A percentile compares a stretch with the other conserved stretches of the same genome.
Evolutionary conservation across 495 filamentous ascomycete species (phyloP).

Genomic region (Jackrogersella multiformis): DNA sequence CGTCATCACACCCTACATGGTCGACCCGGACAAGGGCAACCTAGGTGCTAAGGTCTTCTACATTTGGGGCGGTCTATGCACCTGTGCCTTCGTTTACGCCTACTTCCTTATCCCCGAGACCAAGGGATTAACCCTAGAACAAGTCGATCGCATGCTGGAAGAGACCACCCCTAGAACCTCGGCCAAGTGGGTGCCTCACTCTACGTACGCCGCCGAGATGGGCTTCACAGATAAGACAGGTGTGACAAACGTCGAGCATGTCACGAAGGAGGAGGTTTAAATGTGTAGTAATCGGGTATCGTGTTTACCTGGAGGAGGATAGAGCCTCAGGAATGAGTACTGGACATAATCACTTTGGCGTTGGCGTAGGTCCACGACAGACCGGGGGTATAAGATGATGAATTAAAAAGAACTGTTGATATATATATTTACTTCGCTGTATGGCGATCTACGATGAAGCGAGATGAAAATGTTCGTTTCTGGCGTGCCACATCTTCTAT

Average conservation of each 20-base stretch:
- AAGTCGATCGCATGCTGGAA: constrained; percentile 91
- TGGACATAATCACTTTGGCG: constrained; percentile 10
- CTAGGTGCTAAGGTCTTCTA: constrained; percentile 80
- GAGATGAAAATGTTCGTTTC: not conserved
- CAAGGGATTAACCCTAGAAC: constrained; percentile 87
- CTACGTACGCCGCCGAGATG: constrained; percentile 74
- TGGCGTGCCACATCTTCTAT: not conserved
- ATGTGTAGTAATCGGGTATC: not conserved
- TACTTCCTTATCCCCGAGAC: constrained; percentile 87
- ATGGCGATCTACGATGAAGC: not conserved
- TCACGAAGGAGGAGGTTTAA: constrained; percentile 32
- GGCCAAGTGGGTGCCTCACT: constrained; percentile 73
- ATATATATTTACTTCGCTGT: not conserved
- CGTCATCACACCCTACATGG: constrained; percentile 85
- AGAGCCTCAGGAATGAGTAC: not conserved
- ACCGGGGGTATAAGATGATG: not conserved
- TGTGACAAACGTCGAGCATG: constrained; percentile 17
- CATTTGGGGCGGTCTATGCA: constrained; percentile 78
- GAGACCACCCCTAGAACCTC: constrained; percentile 78
- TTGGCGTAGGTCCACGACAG: constrained; percentile 3
- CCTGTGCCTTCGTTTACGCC: constrained; percentile 70
- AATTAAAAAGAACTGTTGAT: not conserved
- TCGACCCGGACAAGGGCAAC: constrained; percentile 68
- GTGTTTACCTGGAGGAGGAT: not conserved
- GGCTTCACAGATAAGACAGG: constrained; percentile 33